Base-by-base conservation (phyloP, 2,329 filamentous ascomycete genomes). In the Pestalotiopsis sp. region DNA sequence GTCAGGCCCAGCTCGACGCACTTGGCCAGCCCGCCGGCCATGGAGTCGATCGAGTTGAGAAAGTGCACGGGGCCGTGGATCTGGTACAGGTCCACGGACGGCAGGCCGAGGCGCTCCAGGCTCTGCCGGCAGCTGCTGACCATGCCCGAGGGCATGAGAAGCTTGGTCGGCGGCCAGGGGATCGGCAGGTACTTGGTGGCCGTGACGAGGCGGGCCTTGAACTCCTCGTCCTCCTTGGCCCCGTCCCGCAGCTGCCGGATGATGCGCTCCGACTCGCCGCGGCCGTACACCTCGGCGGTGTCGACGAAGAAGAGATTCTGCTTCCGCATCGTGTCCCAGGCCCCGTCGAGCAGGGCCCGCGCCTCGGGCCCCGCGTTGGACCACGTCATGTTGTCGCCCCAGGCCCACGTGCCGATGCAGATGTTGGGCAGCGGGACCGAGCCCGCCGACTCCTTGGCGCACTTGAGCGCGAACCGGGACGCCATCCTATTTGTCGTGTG, bases 51-150 rank as follows among this genome's bases (percentile, higher is more conserved):
- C 45, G 74, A 76, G 67, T 79, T 78, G 12, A 78, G 69, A 52
- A 73, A 69, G 69, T 84, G 83, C 5, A 82, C 78, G 3, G 79
- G 84, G 17, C 83, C 83, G 66, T 85, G 81, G 2, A 84, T 79
- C 80, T 74, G 73, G 61, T 75, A 75, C 25, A 76, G 69, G 65
- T 75, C 73, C 56, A 76, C 70, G 59, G 69, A 81, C 4, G 83
- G 78, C 5, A 85, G 72, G 0, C 78, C 77, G 56, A 84, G 76
- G 12, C 79, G 73, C 58, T 78, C 69, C 9, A 84, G 73, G 23
- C 81, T 81, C 17, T 76, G 76, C 64, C 78, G 75, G 27, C 84
- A 78, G 66, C 76, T 77, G 64, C 76, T 77, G 38, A 80, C 75
- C 0, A 80, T 79, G 9, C 79, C 77, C 13, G 73, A 69, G 61